Conservation (phyloP, 2,329 filamentous ascomycete species). For the Zalaria sp. region DNA sequence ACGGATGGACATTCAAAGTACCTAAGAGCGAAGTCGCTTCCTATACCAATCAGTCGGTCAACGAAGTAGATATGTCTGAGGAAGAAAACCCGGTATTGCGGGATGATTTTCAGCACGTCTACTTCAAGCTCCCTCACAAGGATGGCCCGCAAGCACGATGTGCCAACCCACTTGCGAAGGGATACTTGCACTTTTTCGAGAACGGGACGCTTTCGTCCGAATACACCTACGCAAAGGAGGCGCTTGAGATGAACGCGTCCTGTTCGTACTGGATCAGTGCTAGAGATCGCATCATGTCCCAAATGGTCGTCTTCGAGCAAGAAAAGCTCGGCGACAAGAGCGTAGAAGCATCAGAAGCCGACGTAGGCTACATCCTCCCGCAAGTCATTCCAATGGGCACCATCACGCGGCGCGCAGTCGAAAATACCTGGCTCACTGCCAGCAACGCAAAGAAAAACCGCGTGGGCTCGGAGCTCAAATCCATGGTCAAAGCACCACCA, state of each 20-base stretch:
- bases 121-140: constrained; percentile 94
- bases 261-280: constrained; percentile 99
- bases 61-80: constrained; percentile 60
- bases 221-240: constrained; percentile 81
- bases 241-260: constrained; percentile 94
- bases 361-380: constrained; percentile 71
- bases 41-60: constrained; percentile 59
- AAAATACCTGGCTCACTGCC: constrained; percentile 96
- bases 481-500: constrained; percentile 83
- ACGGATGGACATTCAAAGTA: constrained; percentile 87
- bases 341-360: constrained; percentile 12
- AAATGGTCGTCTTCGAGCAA: constrained; percentile 80
- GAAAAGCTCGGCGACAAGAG: constrained; percentile 29
- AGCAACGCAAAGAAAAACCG: constrained; percentile 94
- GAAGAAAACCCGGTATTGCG: constrained; percentile 54
- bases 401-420: constrained; percentile 82
- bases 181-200: constrained; percentile 83
- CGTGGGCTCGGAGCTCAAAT: constrained; percentile 91
- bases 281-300: constrained; percentile 80
- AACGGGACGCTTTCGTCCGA: constrained; percentile 76
- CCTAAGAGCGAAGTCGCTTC: constrained; percentile 44
- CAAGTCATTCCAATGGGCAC: constrained; percentile 98
- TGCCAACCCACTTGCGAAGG: constrained; percentile 76
- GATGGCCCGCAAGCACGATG: constrained; percentile 80
- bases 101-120: constrained; percentile 51